phyloP scores from a whole-genome alignment of 257 asterid species.

The Ophiorrhiza pumila region DNA sequence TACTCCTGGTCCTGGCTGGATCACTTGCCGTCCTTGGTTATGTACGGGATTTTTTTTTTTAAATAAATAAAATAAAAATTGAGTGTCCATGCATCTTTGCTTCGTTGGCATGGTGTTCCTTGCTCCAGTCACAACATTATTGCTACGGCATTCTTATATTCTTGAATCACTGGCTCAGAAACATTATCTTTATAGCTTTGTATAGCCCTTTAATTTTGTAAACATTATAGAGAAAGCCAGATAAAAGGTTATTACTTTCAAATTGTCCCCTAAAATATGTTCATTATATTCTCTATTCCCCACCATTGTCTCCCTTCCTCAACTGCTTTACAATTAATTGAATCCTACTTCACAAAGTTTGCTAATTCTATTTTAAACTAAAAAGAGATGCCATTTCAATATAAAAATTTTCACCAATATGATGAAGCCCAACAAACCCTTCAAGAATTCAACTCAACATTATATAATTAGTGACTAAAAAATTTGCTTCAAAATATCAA shows the following conservation, averaged over 20 bases:
- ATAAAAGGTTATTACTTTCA: not conserved
- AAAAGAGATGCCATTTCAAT: not conserved
- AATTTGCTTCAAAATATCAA: no score
- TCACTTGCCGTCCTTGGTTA: slow-evolving; percentile 6
- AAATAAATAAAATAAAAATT: not conserved
- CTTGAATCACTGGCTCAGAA: not conserved
- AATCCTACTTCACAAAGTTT: not conserved
- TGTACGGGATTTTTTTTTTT: not conserved
- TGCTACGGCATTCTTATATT: not conserved
- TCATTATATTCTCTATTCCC: not conserved
- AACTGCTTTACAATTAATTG: not conserved
- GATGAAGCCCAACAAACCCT: no score
- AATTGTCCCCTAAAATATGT: not conserved
- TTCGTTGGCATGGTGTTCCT: slow-evolving; percentile 18
- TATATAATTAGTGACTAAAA: no score
- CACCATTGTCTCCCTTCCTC: not conserved
- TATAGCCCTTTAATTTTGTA: not conserved
- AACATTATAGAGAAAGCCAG: not conserved
- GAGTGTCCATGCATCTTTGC: slow-evolving; percentile 8
- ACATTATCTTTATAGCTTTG: not conserved
- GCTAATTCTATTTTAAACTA: not conserved
- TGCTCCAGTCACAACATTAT: not conserved
- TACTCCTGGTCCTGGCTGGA: not conserved
- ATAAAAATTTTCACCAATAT: no score
- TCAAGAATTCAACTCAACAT: no score